Percentiles rank a stretch among this genome's conserved stretches.
Evolutionary conservation across 1,284 basidiomycete genomes (phyloP).

Genomic region (Anthracocystis panici-leucophaei): DNA sequence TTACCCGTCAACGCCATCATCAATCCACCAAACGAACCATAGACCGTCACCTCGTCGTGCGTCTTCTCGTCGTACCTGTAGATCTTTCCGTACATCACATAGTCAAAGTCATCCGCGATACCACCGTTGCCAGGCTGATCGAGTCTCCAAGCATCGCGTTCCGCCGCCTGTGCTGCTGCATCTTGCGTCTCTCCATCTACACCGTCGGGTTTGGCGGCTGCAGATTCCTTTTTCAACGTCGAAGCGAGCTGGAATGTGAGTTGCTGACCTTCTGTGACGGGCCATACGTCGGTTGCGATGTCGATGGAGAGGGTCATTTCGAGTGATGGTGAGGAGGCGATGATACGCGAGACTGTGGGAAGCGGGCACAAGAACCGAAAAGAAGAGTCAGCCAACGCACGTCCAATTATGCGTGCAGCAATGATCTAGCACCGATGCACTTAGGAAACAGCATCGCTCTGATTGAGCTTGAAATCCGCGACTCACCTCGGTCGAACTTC

Average conservation of each 20-base stretch:
- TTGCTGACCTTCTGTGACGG: constrained; percentile 74
- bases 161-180: constrained; percentile 52
- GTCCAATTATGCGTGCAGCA: background rate
- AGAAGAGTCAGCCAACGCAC: constrained; percentile 63
- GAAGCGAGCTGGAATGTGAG: constrained; percentile 86
- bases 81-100: constrained; percentile 99
- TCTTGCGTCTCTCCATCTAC: constrained; percentile 38
- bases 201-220: constrained; percentile 65
- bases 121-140: constrained; percentile 87
- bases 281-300: constrained; percentile 70
- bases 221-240: constrained; percentile 74
- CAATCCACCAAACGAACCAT: constrained; percentile 95
- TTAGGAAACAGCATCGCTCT: background rate
- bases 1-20: constrained; percentile 93
- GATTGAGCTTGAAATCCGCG: too few species aligned
- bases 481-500: constrained; percentile 92
- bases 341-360: constrained; percentile 68
- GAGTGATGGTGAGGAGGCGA: constrained; percentile 72
- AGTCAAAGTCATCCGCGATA: constrained; percentile 95
- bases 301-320: constrained; percentile 86
- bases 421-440: background rate
- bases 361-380: constrained; percentile 73
- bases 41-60: constrained; percentile 87
- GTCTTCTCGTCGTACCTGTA: constrained; percentile 95
- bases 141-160: constrained; percentile 85